Base-by-base conservation (phyloP, 148 eudicot genomes). In the Vaccinium myrtillus region DNA sequence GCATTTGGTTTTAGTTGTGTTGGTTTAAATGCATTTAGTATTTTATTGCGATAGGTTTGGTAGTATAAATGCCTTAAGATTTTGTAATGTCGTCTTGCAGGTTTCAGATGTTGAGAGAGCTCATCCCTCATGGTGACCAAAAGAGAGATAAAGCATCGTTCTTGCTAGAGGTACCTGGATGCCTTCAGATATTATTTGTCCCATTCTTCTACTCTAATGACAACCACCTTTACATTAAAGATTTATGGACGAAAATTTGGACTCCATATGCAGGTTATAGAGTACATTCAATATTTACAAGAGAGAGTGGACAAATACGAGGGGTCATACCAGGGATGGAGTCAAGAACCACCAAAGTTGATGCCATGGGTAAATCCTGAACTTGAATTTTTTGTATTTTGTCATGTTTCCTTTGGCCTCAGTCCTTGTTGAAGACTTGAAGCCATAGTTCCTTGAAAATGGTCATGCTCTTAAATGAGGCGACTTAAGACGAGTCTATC, bases 141-240 rank as follows among this genome's bases (percentile, higher is more conserved):
- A 96, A 96, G 89, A 93, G 98, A 87, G 99, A 96, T 82, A 94
- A 96, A 90, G 99, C 99, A 83, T 96, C 98, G 23, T 96, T 96
- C 86, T 87, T 96, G 82, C 86, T 94, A 69, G 98, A 96, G 97
- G 98, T 93, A 88, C 23, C 13, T 78, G 25, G 58, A 71, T 50
- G 67, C 83, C 58, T 10, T 65, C 30, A 54, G 63, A 30, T 56
- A 25, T 75, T 55, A 11, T 79, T 39, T 85, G 23, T 25, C 36
- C 15, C 65, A 27, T 55, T 36, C 18, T 12, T 48, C 51, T 82
- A 70, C 43, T 32, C 8, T 11, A 5, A 19, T 19, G 15, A 39
- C 78, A 77, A 43, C 50, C 9, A 69, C 1, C 36, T 78, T 25
- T 30, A 46, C 27, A 46, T n/a, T 49, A 8, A 27, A 84, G 1